Evolutionary conservation across 352 stramenopile genomes (phyloP).

Genomic region (Pythium brachiatum): DNA sequence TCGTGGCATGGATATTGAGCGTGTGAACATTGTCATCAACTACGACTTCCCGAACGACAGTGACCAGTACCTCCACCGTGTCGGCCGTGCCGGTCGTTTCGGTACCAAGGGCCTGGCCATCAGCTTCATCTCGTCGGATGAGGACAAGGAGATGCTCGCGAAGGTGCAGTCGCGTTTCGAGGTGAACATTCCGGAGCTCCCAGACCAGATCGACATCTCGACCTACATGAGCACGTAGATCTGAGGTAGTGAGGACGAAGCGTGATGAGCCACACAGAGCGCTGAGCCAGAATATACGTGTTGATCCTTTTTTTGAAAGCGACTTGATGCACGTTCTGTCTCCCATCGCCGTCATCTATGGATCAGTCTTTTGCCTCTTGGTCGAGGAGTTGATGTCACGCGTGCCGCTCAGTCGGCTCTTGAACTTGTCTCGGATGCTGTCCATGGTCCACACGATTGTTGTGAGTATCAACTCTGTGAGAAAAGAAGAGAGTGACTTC

Average conservation of each 20-base stretch:
- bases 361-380: constrained; percentile 45
- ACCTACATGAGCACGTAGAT: constrained; percentile 95
- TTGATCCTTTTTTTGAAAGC: constrained; percentile 14
- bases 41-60: constrained; percentile 99
- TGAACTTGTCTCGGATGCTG: constrained; percentile 82
- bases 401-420: constrained; percentile 68
- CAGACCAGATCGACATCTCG: constrained; percentile 99
- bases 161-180: constrained; percentile 99
- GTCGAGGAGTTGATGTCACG: constrained; percentile 54
- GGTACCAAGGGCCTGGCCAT: constrained; percentile 99
- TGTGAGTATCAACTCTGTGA: too few species aligned
- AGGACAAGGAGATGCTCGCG: constrained; percentile 97
- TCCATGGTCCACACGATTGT: not conserved
- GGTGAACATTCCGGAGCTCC: constrained; percentile 99
- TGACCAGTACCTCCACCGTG: constrained; percentile 99
- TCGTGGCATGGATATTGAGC: constrained; percentile 99
- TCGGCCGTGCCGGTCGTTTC: constrained; percentile 98
- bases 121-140: constrained; percentile 98
- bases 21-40: constrained; percentile 99
- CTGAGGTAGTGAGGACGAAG: constrained; percentile 12
- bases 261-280: not conserved
- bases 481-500: not conserved
- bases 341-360: not conserved
- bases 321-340: not conserved
- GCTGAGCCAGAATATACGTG: constrained; percentile 25